phyloP scores from a whole-genome alignment of 2,329 filamentous ascomycete species.

The Cladorrhinum sp. region DNA sequence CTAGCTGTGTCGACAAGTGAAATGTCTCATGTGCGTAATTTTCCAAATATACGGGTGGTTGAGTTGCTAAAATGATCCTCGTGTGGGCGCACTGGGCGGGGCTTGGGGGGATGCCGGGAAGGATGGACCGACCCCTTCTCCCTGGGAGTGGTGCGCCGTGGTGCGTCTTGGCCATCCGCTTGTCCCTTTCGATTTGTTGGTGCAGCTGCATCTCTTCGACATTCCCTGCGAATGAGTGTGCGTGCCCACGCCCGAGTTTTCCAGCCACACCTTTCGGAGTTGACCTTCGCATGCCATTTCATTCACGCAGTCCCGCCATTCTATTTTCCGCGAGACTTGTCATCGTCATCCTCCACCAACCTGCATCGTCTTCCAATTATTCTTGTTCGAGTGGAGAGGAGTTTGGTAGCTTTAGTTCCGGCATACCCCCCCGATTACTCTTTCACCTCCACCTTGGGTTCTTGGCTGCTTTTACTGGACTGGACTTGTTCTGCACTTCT shows the following conservation, averaged over 20 bases:
- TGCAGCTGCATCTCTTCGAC: background rate
- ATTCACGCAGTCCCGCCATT: conserved; percentile 7
- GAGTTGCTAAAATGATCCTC: conserved; percentile 7
- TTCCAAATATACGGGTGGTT: conserved; percentile 1
- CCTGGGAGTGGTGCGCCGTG: background rate
- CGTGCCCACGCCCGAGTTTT: conserved; percentile 21
- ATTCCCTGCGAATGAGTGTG: background rate
- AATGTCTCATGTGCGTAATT: background rate
- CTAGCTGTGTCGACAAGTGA: background rate
- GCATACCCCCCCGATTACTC: background rate
- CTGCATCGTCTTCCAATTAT: background rate
- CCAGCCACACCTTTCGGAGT: conserved; percentile 28
- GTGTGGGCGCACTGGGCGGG: conserved; percentile 1
- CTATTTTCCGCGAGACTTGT: conserved; percentile 9
- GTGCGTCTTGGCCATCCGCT: background rate
- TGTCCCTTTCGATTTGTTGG: background rate
- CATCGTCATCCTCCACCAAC: background rate
- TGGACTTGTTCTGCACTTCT: background rate
- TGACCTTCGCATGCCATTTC: conserved; percentile 21
- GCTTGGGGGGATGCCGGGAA: background rate
- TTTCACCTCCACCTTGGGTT: background rate
- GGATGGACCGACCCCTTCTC: conserved; percentile 1
- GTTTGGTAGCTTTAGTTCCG: background rate
- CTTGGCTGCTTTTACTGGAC: background rate
- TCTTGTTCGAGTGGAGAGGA: background rate